A percentile compares a stretch with the other conserved stretches of the same genome.
Conservation (phyloP, 2,329 filamentous ascomycete genomes). For the Colletotrichum agaves region DNA sequence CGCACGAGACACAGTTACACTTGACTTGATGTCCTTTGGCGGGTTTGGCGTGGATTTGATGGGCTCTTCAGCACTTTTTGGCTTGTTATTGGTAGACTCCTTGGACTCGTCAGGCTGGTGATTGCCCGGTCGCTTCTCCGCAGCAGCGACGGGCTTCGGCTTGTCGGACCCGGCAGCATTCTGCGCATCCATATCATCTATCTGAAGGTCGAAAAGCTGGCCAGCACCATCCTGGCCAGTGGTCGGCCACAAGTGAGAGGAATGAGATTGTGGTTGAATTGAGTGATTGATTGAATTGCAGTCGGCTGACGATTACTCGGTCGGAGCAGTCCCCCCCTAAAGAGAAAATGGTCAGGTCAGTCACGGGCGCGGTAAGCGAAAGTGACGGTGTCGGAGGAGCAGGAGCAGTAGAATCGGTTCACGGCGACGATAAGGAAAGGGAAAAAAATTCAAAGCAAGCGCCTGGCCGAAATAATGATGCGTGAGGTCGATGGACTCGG, state of each 20-base stretch:
- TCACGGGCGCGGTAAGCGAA: slow-evolving; percentile 25
- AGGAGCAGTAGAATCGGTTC: slow-evolving; percentile 10
- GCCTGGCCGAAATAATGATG: slow-evolving; percentile 35
- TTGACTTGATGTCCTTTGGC: slow-evolving; percentile 38
- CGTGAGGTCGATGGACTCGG: slow-evolving; percentile 29
- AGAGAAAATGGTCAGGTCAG: slow-evolving; percentile 35
- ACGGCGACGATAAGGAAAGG: slow-evolving; percentile 30
- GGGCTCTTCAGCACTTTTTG: slow-evolving; percentile 27
- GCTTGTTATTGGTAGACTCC: slow-evolving; percentile 31
- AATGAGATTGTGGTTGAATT: slow-evolving; percentile 21
- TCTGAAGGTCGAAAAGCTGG: slow-evolving; percentile 60
- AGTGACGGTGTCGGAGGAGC: neutral
- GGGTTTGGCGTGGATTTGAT: slow-evolving; percentile 30
- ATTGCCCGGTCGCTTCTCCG: slow-evolving; percentile 54
- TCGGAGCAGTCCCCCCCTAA: slow-evolving; percentile 32
- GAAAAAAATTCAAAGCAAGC: slow-evolving; percentile 34
- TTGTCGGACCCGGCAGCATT: slow-evolving; percentile 72
- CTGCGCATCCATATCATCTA: slow-evolving; percentile 77
- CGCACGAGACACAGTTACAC: slow-evolving; percentile 43
- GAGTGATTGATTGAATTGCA: slow-evolving; percentile 24
- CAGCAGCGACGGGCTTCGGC: slow-evolving; percentile 68
- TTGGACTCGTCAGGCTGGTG: slow-evolving; percentile 40
- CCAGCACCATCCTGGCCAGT: slow-evolving; percentile 70
- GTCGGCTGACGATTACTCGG: slow-evolving; percentile 18
- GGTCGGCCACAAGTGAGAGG: slow-evolving; percentile 47